Conservation (phyloP, 2,329 filamentous ascomycete species). For the Ilyonectria sp. region DNA sequence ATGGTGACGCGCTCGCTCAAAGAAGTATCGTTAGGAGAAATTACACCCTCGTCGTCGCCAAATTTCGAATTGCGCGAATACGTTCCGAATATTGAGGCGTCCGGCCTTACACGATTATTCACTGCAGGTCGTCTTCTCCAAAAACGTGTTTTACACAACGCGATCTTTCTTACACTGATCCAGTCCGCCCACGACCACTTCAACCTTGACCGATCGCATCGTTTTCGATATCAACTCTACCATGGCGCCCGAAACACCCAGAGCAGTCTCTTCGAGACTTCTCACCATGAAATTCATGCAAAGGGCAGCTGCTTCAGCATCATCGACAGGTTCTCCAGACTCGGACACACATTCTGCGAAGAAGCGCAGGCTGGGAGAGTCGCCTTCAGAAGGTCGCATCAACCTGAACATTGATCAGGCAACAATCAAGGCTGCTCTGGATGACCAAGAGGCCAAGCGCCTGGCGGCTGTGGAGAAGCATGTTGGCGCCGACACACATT, state of each 20-base stretch:
- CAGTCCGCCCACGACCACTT: neutral
- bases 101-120: neutral
- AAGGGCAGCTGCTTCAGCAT: slow-evolving; percentile 78
- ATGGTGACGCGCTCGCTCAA: neutral
- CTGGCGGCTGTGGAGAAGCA: slow-evolving; percentile 74
- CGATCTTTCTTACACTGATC: neutral
- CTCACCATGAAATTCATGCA: slow-evolving; percentile 99
- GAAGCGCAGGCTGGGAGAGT: slow-evolving; percentile 68
- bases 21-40: neutral
- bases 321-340: slow-evolving; percentile 60
- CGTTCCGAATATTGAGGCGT: neutral
- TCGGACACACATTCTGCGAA: slow-evolving; percentile 71
- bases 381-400: slow-evolving; percentile 55
- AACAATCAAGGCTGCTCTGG: slow-evolving; percentile 74
- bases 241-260: slow-evolving; percentile 69
- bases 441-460: slow-evolving; percentile 77
- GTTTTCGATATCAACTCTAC: slow-evolving; percentile 7
- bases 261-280: slow-evolving; percentile 87
- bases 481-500: slow-evolving; percentile 79
- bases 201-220: neutral
- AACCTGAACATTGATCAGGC: slow-evolving; percentile 66
- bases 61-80: neutral
- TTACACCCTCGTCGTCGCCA: neutral
- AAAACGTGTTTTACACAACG: neutral
- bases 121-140: neutral